Evolutionary conservation across 352 stramenopile species (phyloP).

Genomic region (Pythium phragmiticola): DNA sequence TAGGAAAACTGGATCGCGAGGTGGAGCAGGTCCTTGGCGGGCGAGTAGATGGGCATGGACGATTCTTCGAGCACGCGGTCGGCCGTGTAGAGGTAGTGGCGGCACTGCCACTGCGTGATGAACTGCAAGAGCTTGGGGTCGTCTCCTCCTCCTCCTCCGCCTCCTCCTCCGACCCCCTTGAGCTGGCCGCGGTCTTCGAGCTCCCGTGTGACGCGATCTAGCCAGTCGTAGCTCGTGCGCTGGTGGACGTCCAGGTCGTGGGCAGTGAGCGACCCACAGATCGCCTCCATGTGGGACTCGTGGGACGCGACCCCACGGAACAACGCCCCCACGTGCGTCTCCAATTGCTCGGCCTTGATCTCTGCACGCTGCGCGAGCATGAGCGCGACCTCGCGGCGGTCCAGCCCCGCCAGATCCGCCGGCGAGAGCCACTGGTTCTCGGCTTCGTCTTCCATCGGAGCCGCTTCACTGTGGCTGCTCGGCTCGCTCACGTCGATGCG

Average conservation of each 20-base stretch:
- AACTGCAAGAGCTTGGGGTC: constrained; percentile 28
- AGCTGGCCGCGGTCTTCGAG: constrained; percentile 37
- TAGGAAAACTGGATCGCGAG: constrained; percentile 71
- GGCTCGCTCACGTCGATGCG: constrained; percentile 1
- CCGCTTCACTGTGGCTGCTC: not conserved
- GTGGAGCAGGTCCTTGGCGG: constrained; percentile 51
- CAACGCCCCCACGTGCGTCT: constrained; percentile 34
- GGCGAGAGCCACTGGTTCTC: constrained; percentile 34
- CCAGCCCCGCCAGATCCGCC: constrained; percentile 21
- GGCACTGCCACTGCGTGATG: constrained; percentile 57
- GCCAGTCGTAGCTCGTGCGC: constrained; percentile 54
- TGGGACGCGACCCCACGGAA: constrained; percentile 45
- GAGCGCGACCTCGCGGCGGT: constrained; percentile 33
- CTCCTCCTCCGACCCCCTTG: constrained; percentile 25
- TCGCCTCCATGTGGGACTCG: constrained; percentile 51
- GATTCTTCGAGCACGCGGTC: constrained; percentile 57
- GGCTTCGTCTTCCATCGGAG: constrained; percentile 15
- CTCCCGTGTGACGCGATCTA: constrained; percentile 46
- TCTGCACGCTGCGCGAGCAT: constrained; percentile 43
- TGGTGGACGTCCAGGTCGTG: constrained; percentile 51
- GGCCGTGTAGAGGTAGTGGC: constrained; percentile 57
- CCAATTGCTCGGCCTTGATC: constrained; percentile 36
- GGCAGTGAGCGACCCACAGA: constrained; percentile 36
- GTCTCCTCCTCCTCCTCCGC: too few species aligned
- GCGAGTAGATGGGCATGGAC: constrained; percentile 58